These are phyloP conservation scores for Rheum nobile DNA, from an alignment of 148 eudicot genomes.

Conservation along the genomic window DNA sequence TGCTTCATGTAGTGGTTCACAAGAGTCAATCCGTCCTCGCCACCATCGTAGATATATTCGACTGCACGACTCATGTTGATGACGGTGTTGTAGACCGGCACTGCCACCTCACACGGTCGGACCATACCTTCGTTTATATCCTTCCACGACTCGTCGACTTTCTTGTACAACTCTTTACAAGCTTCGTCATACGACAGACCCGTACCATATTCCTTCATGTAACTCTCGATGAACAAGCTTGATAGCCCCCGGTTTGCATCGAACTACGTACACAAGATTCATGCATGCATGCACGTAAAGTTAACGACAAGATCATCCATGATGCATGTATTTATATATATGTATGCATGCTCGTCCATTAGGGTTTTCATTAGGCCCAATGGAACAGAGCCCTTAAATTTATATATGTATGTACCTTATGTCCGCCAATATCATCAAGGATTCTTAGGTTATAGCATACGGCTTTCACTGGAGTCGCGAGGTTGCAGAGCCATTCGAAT, in stretches of 20 bases:
- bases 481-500: constrained; percentile 12
- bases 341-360: too few species aligned
- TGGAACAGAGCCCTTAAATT: too few species aligned
- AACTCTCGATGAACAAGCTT: neutral
- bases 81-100: neutral
- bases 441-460: constrained; percentile 8
- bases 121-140: constrained; percentile 12
- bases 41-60: constrained; percentile 12
- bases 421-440: constrained; percentile 17
- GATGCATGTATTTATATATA: too few species aligned
- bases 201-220: neutral
- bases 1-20: neutral
- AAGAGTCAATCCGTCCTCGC: neutral
- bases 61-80: constrained; percentile 4
- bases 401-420: neutral
- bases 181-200: constrained; percentile 5
- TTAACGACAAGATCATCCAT: too few species aligned
- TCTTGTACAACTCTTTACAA: neutral
- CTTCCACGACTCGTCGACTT: constrained; percentile 12
- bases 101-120: constrained; percentile 1
- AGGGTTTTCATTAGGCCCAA: too few species aligned
- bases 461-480: constrained; percentile 5
- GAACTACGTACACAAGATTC: constrained; percentile 3
- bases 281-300: neutral
- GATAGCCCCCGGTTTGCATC: constrained; percentile 13